A percentile compares a stretch with the other conserved stretches of the same genome.
Evolutionary conservation across 2,329 filamentous ascomycete genomes (phyloP).

Genomic region (Nannizzia gypsea): DNA sequence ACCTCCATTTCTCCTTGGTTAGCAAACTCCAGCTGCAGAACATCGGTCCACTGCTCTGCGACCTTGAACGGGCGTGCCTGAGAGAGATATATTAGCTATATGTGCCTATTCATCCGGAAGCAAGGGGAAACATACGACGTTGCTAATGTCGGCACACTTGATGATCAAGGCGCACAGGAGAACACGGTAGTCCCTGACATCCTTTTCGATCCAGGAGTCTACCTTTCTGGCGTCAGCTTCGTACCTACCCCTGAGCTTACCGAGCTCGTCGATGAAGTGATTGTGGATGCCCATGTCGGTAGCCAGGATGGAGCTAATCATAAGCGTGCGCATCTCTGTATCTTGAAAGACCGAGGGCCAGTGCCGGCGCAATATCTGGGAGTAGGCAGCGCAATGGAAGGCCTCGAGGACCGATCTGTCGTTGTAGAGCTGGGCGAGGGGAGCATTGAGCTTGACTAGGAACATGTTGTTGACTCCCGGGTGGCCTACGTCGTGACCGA

Average conservation of each 20-base stretch:
- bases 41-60: slow-evolving; percentile 79
- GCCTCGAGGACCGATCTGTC: slow-evolving; percentile 93
- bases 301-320: slow-evolving; percentile 95
- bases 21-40: slow-evolving; percentile 90
- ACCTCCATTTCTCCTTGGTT: slow-evolving; percentile 85
- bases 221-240: slow-evolving; percentile 50
- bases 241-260: slow-evolving; percentile 67
- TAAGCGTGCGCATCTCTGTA: slow-evolving; percentile 67
- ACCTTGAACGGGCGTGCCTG: slow-evolving; percentile 73
- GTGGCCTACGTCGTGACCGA: slow-evolving; percentile 94
- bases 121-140: slow-evolving; percentile 57
- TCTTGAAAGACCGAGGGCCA: slow-evolving; percentile 79
- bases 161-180: slow-evolving; percentile 84
- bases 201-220: slow-evolving; percentile 65
- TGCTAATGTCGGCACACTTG: slow-evolving; percentile 98
- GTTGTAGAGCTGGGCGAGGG: slow-evolving; percentile 89
- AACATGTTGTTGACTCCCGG: slow-evolving; percentile 98
- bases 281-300: slow-evolving; percentile 98
- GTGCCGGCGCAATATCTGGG: slow-evolving; percentile 82
- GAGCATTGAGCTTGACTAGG: slow-evolving; percentile 79
- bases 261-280: slow-evolving; percentile 85
- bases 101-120: no score
- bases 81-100: no score
- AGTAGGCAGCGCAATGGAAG: slow-evolving; percentile 94
- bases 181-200: slow-evolving; percentile 63